These are phyloP conservation scores for Medicago lupulina DNA, from an alignment of 306 rosid species.

Conservation along the genomic window DNA sequence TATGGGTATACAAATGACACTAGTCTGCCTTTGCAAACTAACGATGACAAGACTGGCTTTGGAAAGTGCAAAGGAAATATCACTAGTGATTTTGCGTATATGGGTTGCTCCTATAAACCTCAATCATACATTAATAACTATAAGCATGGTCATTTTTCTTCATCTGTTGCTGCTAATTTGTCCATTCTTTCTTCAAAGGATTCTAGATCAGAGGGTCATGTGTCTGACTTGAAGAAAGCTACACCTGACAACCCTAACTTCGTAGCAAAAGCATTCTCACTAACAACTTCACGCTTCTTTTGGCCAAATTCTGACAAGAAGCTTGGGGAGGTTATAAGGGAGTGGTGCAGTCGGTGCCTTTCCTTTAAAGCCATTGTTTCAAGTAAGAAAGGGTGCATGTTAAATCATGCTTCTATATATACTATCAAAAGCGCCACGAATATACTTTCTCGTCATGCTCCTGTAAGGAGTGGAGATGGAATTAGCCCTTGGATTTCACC, in stretches of 20 bases:
- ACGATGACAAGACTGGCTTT: no score
- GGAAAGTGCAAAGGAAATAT: conserved; percentile 46
- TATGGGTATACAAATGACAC: no score
- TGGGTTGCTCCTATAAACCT: conserved; percentile 71
- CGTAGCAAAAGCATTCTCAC: conserved; percentile 84
- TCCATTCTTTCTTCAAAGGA: conserved; percentile 76
- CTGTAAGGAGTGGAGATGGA: conserved; percentile 78
- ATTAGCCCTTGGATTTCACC: conserved; percentile 69
- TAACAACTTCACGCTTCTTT: conserved; percentile 81
- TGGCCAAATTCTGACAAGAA: conserved; percentile 94
- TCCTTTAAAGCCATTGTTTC: conserved; percentile 75
- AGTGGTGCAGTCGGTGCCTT: conserved; percentile 97
- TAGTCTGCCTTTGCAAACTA: no score
- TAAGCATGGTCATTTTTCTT: conserved; percentile 88
- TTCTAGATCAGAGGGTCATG: conserved; percentile 62
- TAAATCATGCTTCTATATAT: conserved; percentile 83
- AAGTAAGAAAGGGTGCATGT: conserved; percentile 92
- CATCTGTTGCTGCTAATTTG: conserved; percentile 86
- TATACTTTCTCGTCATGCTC: conserved; percentile 64
- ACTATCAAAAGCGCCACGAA: conserved; percentile 79
- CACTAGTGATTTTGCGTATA: conserved; percentile 52
- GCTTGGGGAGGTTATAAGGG: conserved; percentile 90
- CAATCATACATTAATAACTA: conserved; percentile 78
- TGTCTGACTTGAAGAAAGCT: conserved; percentile 60
- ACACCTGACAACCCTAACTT: conserved; percentile 56